Evolutionary conservation across 2,329 filamentous ascomycete genomes (phyloP).

Genomic region (Teratosphaeria pseudoeucalypti): DNA sequence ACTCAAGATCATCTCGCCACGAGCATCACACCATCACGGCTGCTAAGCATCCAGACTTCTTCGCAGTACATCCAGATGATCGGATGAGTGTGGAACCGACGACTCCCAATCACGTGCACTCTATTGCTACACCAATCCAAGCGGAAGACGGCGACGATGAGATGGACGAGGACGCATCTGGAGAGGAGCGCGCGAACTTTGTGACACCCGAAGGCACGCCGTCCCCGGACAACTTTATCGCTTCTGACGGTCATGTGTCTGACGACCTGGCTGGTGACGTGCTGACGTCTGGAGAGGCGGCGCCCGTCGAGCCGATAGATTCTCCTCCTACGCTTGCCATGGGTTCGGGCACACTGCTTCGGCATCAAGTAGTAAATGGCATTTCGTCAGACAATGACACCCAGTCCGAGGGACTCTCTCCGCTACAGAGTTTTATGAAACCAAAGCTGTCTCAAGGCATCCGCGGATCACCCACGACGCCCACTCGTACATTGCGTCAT

Average conservation of each 20-base stretch:
- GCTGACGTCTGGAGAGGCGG: not conserved
- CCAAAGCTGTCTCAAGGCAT: not conserved
- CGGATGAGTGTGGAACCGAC: slow-evolving; percentile 17
- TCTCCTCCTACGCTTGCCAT: not conserved
- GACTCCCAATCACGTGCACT: not conserved
- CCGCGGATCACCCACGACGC: not conserved
- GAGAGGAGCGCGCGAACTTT: slow-evolving; percentile 8
- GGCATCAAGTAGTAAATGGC: not conserved
- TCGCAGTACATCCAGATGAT: slow-evolving; percentile 11
- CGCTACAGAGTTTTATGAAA: not conserved
- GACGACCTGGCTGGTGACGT: not conserved
- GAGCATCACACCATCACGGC: not conserved
- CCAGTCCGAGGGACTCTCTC: not conserved
- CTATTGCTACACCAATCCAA: not conserved
- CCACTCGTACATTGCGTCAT: not conserved
- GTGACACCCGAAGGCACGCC: slow-evolving; percentile 8
- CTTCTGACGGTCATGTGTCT: not conserved
- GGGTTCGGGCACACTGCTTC: not conserved
- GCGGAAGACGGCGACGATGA: not conserved
- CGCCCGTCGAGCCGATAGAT: not conserved
- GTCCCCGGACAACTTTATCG: not conserved
- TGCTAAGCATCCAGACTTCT: not conserved
- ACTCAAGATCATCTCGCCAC: not conserved
- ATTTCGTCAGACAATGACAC: not conserved
- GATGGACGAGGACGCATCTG: not conserved